Conservation (phyloP, 139 green algal genomes). For the Nannochloris sp. region DNA sequence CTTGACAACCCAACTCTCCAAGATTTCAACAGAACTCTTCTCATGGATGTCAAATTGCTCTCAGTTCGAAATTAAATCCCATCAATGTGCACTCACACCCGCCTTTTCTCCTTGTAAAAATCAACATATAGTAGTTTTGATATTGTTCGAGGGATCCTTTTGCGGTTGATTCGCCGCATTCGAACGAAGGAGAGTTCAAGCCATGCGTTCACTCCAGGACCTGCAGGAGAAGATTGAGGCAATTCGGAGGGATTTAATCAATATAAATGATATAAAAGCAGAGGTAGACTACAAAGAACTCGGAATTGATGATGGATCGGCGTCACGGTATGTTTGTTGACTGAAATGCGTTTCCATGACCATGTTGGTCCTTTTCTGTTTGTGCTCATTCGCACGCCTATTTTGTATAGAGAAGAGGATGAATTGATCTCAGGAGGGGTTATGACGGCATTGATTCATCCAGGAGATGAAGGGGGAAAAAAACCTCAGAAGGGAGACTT, state of each 20-base stretch:
- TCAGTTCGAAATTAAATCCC: constrained; percentile 27
- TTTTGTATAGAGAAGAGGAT: constrained; percentile 16
- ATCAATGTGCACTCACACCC: neutral
- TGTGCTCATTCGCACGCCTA: too few relatives aligned
- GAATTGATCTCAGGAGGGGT: constrained; percentile 18
- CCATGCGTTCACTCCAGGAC: too few relatives aligned
- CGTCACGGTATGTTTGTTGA: neutral
- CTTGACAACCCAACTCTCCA: constrained; percentile 62
- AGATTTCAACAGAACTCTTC: constrained; percentile 44
- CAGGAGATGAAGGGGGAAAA: constrained; percentile 6
- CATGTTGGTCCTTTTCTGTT: too few relatives aligned
- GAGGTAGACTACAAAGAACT: constrained; percentile 2
- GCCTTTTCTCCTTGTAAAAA: too few relatives aligned
- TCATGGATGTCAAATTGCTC: constrained; percentile 77
- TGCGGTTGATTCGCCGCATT: too few relatives aligned
- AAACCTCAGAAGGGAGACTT: constrained; percentile 17
- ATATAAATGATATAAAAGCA: constrained; percentile 3
- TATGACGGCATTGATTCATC: constrained; percentile 21
- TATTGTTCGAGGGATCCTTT: too few relatives aligned
- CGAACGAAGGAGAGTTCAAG: too few relatives aligned
- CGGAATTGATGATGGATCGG: constrained; percentile 2
- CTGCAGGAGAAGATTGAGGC: neutral
- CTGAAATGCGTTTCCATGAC: too few relatives aligned
- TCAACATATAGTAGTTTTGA: too few relatives aligned
- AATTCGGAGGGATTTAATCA: neutral